These are phyloP conservation scores for Leccinum huronense DNA, from an alignment of 1,284 basidiomycete species.

Conservation along the genomic window DNA sequence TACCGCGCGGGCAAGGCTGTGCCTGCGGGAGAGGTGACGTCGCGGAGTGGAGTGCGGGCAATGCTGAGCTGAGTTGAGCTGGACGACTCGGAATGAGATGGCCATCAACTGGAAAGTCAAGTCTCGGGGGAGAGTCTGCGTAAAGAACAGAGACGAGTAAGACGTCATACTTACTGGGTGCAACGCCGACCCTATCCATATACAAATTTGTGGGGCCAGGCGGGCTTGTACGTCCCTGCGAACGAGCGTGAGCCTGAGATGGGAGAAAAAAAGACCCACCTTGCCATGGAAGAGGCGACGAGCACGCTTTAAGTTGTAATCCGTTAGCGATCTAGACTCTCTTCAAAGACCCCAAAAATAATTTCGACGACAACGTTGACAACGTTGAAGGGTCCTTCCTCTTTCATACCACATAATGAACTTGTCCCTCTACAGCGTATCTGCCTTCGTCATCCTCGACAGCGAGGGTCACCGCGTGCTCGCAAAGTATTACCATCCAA, in stretches of 20 bases:
- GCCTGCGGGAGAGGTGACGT: slow-evolving; percentile 16
- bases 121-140: neutral
- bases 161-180: neutral
- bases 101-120: neutral
- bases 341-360: neutral
- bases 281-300: neutral
- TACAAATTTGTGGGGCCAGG: neutral
- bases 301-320: slow-evolving; percentile 16
- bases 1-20: slow-evolving; percentile 8
- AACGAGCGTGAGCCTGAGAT: neutral
- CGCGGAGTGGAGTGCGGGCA: slow-evolving; percentile 10
- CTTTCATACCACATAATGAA: slow-evolving; percentile 48
- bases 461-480: slow-evolving; percentile 91
- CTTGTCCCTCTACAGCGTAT: slow-evolving; percentile 82
- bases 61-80: neutral
- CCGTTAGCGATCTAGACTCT: slow-evolving; percentile 20
- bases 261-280: neutral
- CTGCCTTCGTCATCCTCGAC: slow-evolving; percentile 91
- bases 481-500: slow-evolving; percentile 91
- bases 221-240: neutral
- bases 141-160: neutral
- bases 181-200: neutral
- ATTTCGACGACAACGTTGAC: slow-evolving; percentile 20
- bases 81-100: neutral
- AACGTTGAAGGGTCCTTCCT: slow-evolving; percentile 5